Evolutionary conservation across 495 filamentous ascomycete species (phyloP), one percentile per base, ranked within the genome.

Genomic region (Talaromyces nanjingensis): DNA sequence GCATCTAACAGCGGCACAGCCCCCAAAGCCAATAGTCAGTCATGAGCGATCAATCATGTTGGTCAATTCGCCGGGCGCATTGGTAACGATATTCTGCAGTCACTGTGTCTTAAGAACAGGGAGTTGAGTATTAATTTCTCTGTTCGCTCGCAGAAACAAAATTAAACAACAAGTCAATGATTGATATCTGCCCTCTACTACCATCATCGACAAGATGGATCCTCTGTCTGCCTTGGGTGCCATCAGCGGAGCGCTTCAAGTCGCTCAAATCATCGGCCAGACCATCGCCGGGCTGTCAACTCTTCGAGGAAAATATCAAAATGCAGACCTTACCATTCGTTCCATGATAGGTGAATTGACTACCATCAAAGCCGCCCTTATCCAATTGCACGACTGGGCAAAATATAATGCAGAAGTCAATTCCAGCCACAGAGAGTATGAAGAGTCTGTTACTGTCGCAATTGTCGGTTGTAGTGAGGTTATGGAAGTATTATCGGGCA

Each of bases 341-440:
- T 73, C 73, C 20, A 72, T 81, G 34, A 75, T 79, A 34, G 64
- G 67, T 16, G 71, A 81, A 64, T 65, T 82, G 49, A 73, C 63
- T 8, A 76, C 73, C 25, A 75, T 82, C 61, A 69, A 72, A 47
- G 68, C 74, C 2, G 73, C 79, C 6, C 60, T 82, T 24, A 72
- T 66, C 14, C 75, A 78, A 62, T 74, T 82, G 59, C 68, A 76
- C 24, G 73, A 77, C 56, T 80, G 77, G 76, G 67, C 72, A 12
- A 65, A 59, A 16, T 69, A 64, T 56, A 73, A 73, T 65, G 65
- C 68, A 20, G 60, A 63, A 59, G 63, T 70, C 65, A 69, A 65
- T 39, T 65, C 72, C 7, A 63, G 64, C 33, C 66, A 71, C 18
- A 56, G 59, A 16, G 74, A 78, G 33, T 70, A 76, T 37, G 63